Percentiles rank a stretch among this genome's conserved stretches.
Evolutionary conservation across 2,329 filamentous ascomycete species (phyloP).

Genomic region (Juglanconis juglandina): DNA sequence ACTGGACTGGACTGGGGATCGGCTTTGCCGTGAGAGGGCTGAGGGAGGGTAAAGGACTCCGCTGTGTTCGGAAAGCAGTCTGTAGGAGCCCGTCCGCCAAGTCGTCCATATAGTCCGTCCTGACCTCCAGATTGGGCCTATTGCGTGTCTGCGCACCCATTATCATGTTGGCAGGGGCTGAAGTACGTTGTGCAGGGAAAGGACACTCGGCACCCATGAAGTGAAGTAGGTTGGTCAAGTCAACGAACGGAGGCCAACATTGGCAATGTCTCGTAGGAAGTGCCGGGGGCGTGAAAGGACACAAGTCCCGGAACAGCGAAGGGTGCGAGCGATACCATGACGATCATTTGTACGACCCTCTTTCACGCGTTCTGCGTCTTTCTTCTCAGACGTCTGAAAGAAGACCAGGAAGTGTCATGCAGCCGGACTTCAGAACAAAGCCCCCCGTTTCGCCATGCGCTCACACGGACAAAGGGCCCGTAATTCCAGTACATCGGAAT

Average conservation of each 20-base stretch:
- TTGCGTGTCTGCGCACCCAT: slow-evolving; percentile 29
- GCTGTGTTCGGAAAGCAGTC: slow-evolving; percentile 23
- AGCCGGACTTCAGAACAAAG: slow-evolving; percentile 5
- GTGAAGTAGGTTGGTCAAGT: not conserved
- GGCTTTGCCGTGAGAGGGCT: slow-evolving; percentile 29
- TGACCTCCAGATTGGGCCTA: slow-evolving; percentile 33
- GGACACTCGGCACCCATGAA: not conserved
- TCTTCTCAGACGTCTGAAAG: not conserved
- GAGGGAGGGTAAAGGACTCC: slow-evolving; percentile 25
- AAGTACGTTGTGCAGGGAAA: not conserved
- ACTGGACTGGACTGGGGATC: slow-evolving; percentile 33
- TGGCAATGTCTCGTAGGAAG: not conserved
- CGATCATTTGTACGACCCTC: not conserved
- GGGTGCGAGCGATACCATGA: not conserved
- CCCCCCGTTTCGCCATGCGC: not conserved
- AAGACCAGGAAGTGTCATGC: not conserved
- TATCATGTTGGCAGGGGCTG: slow-evolving; percentile 9
- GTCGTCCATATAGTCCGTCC: slow-evolving; percentile 24
- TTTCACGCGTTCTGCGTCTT: not conserved
- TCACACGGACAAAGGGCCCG: slow-evolving; percentile 5
- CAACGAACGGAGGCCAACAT: not conserved
- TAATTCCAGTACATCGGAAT: not conserved
- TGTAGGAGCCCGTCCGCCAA: slow-evolving; percentile 23
- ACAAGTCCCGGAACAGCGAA: not conserved
- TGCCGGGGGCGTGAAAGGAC: not conserved